These are phyloP conservation scores for Fraxinus ornus DNA, from an alignment of 305 asterid genomes.

Conservation along the genomic window DNA sequence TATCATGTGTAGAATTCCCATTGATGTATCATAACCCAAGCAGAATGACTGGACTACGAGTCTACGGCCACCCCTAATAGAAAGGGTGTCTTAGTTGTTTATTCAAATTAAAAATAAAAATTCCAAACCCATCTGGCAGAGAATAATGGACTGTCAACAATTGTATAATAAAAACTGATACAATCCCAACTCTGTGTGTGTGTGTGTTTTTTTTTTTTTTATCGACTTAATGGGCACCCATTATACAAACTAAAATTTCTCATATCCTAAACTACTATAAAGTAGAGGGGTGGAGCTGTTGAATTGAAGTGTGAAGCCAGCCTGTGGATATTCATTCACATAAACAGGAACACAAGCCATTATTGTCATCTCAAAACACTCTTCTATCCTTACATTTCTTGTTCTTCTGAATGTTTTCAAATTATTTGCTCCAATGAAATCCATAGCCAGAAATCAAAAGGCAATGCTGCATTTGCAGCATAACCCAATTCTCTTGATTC, in stretches of 20 bases:
- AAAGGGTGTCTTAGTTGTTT: not conserved
- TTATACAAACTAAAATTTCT: conserved; percentile 20
- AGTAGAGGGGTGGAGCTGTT: conserved; percentile 27
- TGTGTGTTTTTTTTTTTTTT: not conserved
- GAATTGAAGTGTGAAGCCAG: conserved; percentile 34
- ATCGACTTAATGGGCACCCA: conserved; percentile 28
- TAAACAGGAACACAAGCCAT: conserved; percentile 10
- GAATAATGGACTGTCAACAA: not conserved
- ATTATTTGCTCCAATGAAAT: not conserved
- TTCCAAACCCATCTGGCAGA: conserved; percentile 28
- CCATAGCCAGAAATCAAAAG: not conserved
- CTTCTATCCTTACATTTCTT: conserved; percentile 10
- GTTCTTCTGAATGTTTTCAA: conserved; percentile 32
- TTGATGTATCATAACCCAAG: not conserved
- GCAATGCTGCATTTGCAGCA: conserved; percentile 7
- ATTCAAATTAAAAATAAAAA: not conserved
- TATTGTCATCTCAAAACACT: conserved; percentile 20
- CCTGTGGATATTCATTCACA: conserved; percentile 24
- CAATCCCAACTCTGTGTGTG: no score
- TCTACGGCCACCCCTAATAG: not conserved
- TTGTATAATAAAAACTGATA: not conserved
- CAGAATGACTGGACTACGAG: not conserved
- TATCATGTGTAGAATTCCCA: not conserved
- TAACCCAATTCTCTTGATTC: not conserved
- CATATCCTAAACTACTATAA: not conserved